Evolutionary conservation across 495 filamentous ascomycete genomes (phyloP).

Genomic region (Penicillium cosmopolitanum): DNA sequence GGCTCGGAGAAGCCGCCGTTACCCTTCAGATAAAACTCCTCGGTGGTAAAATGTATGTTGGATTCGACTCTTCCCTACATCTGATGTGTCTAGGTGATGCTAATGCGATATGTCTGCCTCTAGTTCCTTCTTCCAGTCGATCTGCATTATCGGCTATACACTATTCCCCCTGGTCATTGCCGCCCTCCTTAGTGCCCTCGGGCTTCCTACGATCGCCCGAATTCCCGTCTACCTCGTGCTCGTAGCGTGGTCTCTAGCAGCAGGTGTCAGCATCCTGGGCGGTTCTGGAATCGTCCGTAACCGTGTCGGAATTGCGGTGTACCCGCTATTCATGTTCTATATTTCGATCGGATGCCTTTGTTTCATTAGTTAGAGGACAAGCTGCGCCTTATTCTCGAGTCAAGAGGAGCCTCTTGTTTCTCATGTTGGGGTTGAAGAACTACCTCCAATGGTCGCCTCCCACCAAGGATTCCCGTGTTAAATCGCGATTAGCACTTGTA

Average conservation of each 20-base stretch:
- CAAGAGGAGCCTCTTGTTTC: background rate
- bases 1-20: slow-evolving; percentile 95
- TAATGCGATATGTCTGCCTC: slow-evolving; percentile 20
- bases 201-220: slow-evolving; percentile 73
- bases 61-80: background rate
- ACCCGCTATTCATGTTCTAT: slow-evolving; percentile 96
- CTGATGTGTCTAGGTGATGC: slow-evolving; percentile 10
- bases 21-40: slow-evolving; percentile 98
- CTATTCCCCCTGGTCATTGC: slow-evolving; percentile 98
- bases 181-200: slow-evolving; percentile 80
- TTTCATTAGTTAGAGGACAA: slow-evolving; percentile 76
- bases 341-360: slow-evolving; percentile 89
- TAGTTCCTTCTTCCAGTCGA: slow-evolving; percentile 95
- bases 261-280: slow-evolving; percentile 92
- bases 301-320: slow-evolving; percentile 92
- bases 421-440: slow-evolving; percentile 5
- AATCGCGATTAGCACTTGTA: slow-evolving; percentile 17
- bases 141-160: slow-evolving; percentile 98
- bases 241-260: slow-evolving; percentile 89
- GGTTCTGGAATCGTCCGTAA: slow-evolving; percentile 95
- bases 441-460: background rate
- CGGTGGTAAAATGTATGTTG: slow-evolving; percentile 92
- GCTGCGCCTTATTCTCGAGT: slow-evolving; percentile 6
- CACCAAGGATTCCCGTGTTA: slow-evolving; percentile 8
- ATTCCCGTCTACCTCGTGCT: slow-evolving; percentile 90